phyloP scores from a whole-genome alignment of 2,329 filamentous ascomycete species.

The Monilinia aucupariae region DNA sequence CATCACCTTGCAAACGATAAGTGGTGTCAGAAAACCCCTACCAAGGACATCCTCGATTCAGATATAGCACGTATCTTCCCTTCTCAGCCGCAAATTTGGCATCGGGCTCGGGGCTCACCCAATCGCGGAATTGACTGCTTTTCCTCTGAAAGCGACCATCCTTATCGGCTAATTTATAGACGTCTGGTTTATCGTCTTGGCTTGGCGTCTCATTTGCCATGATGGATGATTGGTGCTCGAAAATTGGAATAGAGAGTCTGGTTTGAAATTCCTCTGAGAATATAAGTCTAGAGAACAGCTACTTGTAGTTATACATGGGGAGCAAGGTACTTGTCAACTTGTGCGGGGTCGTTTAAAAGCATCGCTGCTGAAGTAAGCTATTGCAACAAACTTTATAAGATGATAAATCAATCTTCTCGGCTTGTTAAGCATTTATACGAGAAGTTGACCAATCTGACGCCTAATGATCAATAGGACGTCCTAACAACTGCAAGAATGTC shows the following conservation, averaged over 20 bases:
- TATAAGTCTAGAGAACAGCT: not conserved
- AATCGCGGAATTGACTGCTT: not conserved
- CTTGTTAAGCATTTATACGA: too few relatives aligned
- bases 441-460: too few relatives aligned
- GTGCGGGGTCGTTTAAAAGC: not conserved
- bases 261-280: not conserved
- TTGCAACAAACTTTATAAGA: not conserved
- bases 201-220: not conserved
- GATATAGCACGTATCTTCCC: not conserved
- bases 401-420: not conserved
- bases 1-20: not conserved
- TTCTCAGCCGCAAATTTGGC: not conserved
- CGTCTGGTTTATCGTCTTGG: not conserved
- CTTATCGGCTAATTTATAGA: not conserved
- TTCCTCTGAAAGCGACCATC: not conserved
- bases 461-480: too few relatives aligned
- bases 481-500: too few relatives aligned
- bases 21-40: not conserved
- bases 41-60: constrained; percentile 15
- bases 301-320: not conserved
- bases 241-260: not conserved
- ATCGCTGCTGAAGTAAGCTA: not conserved
- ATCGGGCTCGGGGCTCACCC: not conserved
- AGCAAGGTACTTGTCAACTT: not conserved
- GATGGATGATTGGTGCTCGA: not conserved